Percentiles rank a stretch among this genome's conserved stretches.
Conservation (phyloP, 2,329 filamentous ascomycete genomes). For the Talaromyces sp. region DNA sequence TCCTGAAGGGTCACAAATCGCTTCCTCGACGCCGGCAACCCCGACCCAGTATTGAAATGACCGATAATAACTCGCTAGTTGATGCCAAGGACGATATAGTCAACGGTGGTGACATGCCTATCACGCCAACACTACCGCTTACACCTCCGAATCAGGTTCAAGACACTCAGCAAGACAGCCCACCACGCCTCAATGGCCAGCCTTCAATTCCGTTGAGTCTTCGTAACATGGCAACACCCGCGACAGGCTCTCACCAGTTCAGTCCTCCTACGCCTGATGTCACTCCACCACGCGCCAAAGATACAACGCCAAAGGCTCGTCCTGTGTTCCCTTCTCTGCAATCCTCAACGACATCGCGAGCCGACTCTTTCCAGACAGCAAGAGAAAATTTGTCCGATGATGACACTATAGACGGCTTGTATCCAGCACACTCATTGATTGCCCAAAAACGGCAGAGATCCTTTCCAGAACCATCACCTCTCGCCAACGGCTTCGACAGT, state of each 20-base stretch:
- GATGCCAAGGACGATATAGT: slow-evolving; percentile 28
- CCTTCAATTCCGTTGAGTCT: slow-evolving; percentile 26
- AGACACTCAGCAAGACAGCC: slow-evolving; percentile 12
- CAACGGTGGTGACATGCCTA: slow-evolving; percentile 25
- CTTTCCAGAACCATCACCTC: slow-evolving; percentile 20
- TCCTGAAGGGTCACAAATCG: slow-evolving; percentile 43
- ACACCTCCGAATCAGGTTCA: slow-evolving; percentile 37
- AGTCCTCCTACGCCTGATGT: slow-evolving; percentile 74
- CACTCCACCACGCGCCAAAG: slow-evolving; percentile 62
- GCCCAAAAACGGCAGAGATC: slow-evolving; percentile 33
- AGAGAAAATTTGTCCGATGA: slow-evolving; percentile 64
- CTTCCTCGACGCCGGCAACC: slow-evolving; percentile 39
- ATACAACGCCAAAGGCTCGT: slow-evolving; percentile 36
- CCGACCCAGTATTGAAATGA: slow-evolving; percentile 22
- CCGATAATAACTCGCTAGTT: slow-evolving; percentile 27
- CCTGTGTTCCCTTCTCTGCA: slow-evolving; percentile 55
- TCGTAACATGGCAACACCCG: slow-evolving; percentile 28
- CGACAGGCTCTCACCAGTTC: slow-evolving; percentile 63
- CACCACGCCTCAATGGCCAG: slow-evolving; percentile 9
- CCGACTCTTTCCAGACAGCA: slow-evolving; percentile 72
- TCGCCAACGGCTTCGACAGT: slow-evolving; percentile 38
- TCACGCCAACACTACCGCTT: slow-evolving; percentile 36
- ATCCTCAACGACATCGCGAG: slow-evolving; percentile 55
- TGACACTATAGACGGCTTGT: slow-evolving; percentile 51
- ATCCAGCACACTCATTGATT: slow-evolving; percentile 20